Evolutionary conservation across 805 yeast genomes (phyloP).

Genomic region (Lipomyces sp.): DNA sequence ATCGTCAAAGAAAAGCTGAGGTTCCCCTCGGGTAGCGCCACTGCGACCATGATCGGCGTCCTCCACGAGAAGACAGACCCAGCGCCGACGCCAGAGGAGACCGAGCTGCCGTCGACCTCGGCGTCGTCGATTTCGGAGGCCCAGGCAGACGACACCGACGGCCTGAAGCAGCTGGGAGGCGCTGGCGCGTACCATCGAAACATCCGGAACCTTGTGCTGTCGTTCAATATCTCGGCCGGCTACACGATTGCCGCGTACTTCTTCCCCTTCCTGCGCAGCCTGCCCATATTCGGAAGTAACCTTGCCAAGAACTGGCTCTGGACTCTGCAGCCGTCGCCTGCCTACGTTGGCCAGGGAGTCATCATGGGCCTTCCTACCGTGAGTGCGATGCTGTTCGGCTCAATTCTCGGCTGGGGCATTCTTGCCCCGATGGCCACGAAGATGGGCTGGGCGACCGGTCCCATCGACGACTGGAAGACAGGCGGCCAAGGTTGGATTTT

Average conservation of each 20-base stretch:
- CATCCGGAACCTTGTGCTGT: slow-evolving; percentile 53
- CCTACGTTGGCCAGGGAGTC: slow-evolving; percentile 95
- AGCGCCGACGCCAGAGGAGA: slow-evolving; percentile 12
- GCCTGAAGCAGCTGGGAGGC: slow-evolving; percentile 14
- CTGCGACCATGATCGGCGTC: slow-evolving; percentile 88
- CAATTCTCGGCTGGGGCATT: slow-evolving; percentile 86
- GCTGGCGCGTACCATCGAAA: slow-evolving; percentile 45
- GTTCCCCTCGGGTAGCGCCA: slow-evolving; percentile 94
- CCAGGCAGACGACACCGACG: slow-evolving; percentile 5
- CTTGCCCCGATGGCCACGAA: slow-evolving; percentile 75
- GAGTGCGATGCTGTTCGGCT: slow-evolving; percentile 84
- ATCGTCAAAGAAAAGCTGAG: slow-evolving; percentile 82
- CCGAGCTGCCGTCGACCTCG: slow-evolving; percentile 17
- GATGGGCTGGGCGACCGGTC: slow-evolving; percentile 84
- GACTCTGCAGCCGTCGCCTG: slow-evolving; percentile 95
- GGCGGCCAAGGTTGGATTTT: slow-evolving; percentile 98
- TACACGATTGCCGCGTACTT: slow-evolving; percentile 74
- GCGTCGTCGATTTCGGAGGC: not conserved
- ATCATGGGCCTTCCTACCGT: slow-evolving; percentile 95
- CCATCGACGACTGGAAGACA: slow-evolving; percentile 83
- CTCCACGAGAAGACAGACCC: slow-evolving; percentile 58
- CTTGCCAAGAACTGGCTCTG: slow-evolving; percentile 68
- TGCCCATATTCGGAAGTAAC: slow-evolving; percentile 72
- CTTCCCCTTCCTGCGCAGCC: slow-evolving; percentile 58
- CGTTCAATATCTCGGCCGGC: slow-evolving; percentile 65